phyloP scores from a whole-genome alignment of 257 asterid genomes.

The Capsicum baccatum region DNA sequence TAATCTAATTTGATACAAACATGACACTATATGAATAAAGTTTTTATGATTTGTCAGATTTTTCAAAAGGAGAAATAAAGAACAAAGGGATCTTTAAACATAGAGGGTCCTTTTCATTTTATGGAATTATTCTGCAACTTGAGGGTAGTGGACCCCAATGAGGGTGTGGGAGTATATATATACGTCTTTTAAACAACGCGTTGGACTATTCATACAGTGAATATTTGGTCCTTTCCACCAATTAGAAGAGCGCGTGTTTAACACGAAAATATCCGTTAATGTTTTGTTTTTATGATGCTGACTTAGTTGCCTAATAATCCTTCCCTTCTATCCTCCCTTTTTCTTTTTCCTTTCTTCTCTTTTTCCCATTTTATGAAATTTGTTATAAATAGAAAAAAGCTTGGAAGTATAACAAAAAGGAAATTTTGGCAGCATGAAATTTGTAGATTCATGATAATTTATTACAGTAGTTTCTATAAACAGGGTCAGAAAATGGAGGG shows the following conservation, averaged over 20 bases:
- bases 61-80: not conserved
- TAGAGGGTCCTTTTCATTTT: not conserved
- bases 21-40: not conserved
- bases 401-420: conserved; percentile 6
- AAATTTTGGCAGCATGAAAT: not conserved
- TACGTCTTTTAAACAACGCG: not conserved
- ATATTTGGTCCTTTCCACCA: not conserved
- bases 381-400: not conserved
- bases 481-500: too few species aligned
- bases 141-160: not conserved
- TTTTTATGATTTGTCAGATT: not conserved
- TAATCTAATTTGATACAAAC: not conserved
- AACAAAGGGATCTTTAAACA: not conserved
- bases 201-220: not conserved
- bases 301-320: not conserved
- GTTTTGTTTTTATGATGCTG: not conserved
- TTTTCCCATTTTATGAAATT: not conserved
- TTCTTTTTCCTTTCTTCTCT: not conserved
- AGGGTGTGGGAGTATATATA: too few species aligned
- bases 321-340: not conserved
- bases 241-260: not conserved
- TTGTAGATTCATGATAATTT: too few species aligned
- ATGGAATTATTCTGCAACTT: not conserved
- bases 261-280: not conserved
- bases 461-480: too few species aligned